Percentiles rank a stretch among this genome's conserved stretches.
Evolutionary conservation across 2,329 filamentous ascomycete species (phyloP).

Genomic region (Trichoderma polysporum): DNA sequence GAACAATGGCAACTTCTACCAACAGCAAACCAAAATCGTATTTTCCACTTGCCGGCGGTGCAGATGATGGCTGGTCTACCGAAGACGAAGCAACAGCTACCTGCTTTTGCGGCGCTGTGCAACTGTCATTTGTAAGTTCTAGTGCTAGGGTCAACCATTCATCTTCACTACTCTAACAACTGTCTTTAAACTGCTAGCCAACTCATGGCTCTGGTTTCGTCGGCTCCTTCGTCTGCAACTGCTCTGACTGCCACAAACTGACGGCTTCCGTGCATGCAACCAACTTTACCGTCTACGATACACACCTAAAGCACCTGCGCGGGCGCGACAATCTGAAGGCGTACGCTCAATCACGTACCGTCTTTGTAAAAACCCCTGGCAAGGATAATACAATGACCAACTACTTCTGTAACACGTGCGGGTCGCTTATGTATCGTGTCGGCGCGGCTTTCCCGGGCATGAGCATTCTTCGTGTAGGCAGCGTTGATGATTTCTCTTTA

Average conservation of each 20-base stretch:
- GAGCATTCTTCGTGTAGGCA: not conserved
- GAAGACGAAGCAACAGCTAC: slow-evolving; percentile 24
- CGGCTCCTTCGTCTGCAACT: not conserved
- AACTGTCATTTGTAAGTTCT: slow-evolving; percentile 15
- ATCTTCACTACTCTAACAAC: too few relatives aligned
- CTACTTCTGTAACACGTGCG: not conserved
- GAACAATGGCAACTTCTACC: too few relatives aligned
- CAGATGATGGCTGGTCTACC: too few relatives aligned
- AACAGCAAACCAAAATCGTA: too few relatives aligned
- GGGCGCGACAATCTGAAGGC: not conserved
- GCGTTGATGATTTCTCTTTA: not conserved
- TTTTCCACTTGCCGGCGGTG: too few relatives aligned
- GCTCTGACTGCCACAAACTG: not conserved
- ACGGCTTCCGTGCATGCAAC: not conserved
- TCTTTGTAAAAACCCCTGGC: not conserved
- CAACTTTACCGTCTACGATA: not conserved
- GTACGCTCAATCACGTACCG: not conserved
- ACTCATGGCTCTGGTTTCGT: not conserved
- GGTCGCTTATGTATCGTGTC: not conserved
- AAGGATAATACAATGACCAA: not conserved
- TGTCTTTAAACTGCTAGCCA: slow-evolving; percentile 9
- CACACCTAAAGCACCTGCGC: not conserved
- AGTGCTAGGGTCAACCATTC: too few relatives aligned
- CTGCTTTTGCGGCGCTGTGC: slow-evolving; percentile 1
- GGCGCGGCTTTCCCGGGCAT: not conserved